Percentiles rank a stretch among this genome's conserved stretches.
Evolutionary conservation across 78 protist species (phyloP).

Genomic region (Creolimax fragrantissima): DNA sequence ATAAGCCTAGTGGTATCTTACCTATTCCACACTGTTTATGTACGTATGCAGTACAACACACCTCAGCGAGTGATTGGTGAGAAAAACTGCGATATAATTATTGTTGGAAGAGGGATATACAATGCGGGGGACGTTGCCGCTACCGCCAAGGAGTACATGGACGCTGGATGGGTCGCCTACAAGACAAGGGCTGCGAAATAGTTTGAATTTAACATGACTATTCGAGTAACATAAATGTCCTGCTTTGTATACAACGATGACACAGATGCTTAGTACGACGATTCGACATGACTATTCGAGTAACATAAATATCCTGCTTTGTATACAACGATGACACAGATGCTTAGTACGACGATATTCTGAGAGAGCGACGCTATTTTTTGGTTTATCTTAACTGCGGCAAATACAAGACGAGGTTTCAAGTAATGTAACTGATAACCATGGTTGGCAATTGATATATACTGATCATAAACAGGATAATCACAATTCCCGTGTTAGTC

Average conservation of each 20-base stretch:
- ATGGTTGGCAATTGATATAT: too few species aligned
- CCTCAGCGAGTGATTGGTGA: neutral
- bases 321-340: neutral
- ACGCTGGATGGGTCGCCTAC: conserved; percentile 23
- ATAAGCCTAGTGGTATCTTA: too few species aligned
- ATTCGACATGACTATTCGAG: neutral
- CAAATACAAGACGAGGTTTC: too few species aligned
- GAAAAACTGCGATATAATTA: conserved; percentile 1
- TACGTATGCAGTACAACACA: conserved; percentile 2
- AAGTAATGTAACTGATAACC: too few species aligned
- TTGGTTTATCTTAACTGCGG: too few species aligned
- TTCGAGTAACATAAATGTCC: neutral
- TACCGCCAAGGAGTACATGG: neutral
- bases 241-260: neutral
- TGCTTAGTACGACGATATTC: neutral
- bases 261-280: neutral
- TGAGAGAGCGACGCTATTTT: neutral
- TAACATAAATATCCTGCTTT: neutral
- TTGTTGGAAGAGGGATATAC: conserved; percentile 11
- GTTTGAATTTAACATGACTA: neutral
- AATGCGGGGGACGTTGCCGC: neutral
- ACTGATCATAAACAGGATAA: too few species aligned
- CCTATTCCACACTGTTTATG: too few species aligned
- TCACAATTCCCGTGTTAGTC: too few species aligned
- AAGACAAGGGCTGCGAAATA: neutral